Percentiles rank a stretch among this genome's conserved stretches.
Conservation (phyloP, 2,329 filamentous ascomycete species). For the Paracorniculantispora psalliotae region DNA sequence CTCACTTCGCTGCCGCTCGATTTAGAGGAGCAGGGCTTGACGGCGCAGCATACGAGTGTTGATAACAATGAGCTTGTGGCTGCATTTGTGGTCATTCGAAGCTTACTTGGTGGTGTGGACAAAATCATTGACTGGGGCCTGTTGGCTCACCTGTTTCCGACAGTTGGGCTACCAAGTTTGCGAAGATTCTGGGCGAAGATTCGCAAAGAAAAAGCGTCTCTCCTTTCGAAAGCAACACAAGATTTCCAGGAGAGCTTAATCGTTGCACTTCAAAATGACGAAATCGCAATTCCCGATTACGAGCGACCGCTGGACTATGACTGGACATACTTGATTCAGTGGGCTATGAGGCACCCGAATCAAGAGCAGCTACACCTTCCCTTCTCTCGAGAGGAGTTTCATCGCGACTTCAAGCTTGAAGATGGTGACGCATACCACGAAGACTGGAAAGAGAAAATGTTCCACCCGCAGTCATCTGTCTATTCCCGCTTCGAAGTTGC, state of each 20-base stretch:
- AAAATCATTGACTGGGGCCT: conserved; percentile 58
- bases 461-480: conserved; percentile 47
- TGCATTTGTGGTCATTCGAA: conserved; percentile 53
- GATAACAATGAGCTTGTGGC: conserved; percentile 40
- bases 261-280: conserved; percentile 57
- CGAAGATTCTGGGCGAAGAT: conserved; percentile 51
- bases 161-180: conserved; percentile 45
- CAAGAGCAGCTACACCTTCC: conserved; percentile 46
- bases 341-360: conserved; percentile 53
- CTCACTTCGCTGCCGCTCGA: neutral
- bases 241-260: conserved; percentile 64
- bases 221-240: conserved; percentile 49
- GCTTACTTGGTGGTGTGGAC: conserved; percentile 56
- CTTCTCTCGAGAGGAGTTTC: conserved; percentile 38
- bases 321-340: conserved; percentile 61
- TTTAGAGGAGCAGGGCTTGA: neutral
- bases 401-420: conserved; percentile 37
- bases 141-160: conserved; percentile 51
- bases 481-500: conserved; percentile 53
- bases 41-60: conserved; percentile 17
- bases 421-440: conserved; percentile 28
- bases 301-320: conserved; percentile 61
- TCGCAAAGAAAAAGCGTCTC: conserved; percentile 45
- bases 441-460: conserved; percentile 55
- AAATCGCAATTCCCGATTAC: conserved; percentile 59